These are phyloP conservation scores for Rhododendron williamsianum DNA, from an alignment of 148 eudicot genomes.

Conservation along the genomic window DNA sequence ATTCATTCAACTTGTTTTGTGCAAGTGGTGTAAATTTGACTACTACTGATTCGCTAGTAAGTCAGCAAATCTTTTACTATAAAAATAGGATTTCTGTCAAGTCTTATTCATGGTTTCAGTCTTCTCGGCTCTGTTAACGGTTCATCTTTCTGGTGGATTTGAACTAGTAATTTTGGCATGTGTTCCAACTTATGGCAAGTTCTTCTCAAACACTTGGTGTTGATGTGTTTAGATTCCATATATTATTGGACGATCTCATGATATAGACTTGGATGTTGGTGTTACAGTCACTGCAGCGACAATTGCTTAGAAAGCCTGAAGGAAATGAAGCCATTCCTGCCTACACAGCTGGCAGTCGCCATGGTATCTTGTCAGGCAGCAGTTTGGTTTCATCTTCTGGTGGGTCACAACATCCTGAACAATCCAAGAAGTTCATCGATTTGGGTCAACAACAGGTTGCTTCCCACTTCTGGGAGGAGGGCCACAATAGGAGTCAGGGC, in stretches of 20 bases:
- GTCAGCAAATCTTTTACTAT: background rate
- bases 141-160: background rate
- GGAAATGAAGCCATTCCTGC: conserved; percentile 62
- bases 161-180: background rate
- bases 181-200: background rate
- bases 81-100: background rate
- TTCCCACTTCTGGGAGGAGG: conserved; percentile 52
- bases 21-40: background rate
- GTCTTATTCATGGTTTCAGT: background rate
- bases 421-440: conserved; percentile 54
- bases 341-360: conserved; percentile 54
- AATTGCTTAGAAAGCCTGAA: conserved; percentile 58
- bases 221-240: background rate
- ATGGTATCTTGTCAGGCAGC: conserved; percentile 49
- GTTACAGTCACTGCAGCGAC: conserved; percentile 67
- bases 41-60: background rate
- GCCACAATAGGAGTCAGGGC: conserved; percentile 58
- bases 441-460: conserved; percentile 52
- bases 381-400: conserved; percentile 47
- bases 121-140: background rate
- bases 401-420: conserved; percentile 57
- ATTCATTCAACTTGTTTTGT: background rate
- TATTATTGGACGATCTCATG: background rate
- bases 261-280: conserved; percentile 8
- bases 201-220: conserved; percentile 1